phyloP scores from a whole-genome alignment of 805 yeast genomes.

The Zygoascus flipseniorum region DNA sequence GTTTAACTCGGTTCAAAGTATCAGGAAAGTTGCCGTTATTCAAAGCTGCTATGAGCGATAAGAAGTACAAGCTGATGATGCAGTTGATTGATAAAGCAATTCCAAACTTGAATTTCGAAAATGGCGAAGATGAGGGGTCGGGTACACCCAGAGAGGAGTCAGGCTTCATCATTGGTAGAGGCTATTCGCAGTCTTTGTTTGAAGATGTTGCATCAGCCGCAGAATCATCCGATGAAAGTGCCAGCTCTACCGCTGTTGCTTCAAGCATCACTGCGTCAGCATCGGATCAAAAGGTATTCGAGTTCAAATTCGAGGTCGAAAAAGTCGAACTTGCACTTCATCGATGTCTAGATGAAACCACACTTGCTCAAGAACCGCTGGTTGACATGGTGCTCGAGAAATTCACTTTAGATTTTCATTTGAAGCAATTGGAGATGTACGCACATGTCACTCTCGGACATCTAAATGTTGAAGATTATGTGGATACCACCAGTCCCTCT shows the following conservation, averaged over 20 bases:
- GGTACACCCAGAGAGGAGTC: slow-evolving; percentile 12
- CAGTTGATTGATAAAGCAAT: slow-evolving; percentile 59
- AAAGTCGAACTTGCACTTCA: slow-evolving; percentile 51
- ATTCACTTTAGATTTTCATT: slow-evolving; percentile 51
- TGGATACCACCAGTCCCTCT: slow-evolving; percentile 50
- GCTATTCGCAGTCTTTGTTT: slow-evolving; percentile 1
- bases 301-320: slow-evolving; percentile 63
- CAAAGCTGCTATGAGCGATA: slow-evolving; percentile 68
- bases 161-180: background rate
- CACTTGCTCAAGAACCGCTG: slow-evolving; percentile 56
- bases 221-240: background rate
- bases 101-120: slow-evolving; percentile 39
- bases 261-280: background rate
- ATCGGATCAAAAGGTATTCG: slow-evolving; percentile 52
- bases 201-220: slow-evolving; percentile 2
- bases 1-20: slow-evolving; percentile 61
- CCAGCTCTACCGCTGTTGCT: background rate
- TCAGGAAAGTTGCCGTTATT: slow-evolving; percentile 72
- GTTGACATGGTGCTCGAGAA: slow-evolving; percentile 66
- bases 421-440: slow-evolving; percentile 52
- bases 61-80: slow-evolving; percentile 84
- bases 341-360: slow-evolving; percentile 55
- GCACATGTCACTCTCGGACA: slow-evolving; percentile 58
- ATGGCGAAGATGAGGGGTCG: slow-evolving; percentile 23
- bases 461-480: slow-evolving; percentile 64